These are phyloP conservation scores for Venturia carpophila DNA, from an alignment of 2,329 filamentous ascomycete genomes.

Conservation along the genomic window DNA sequence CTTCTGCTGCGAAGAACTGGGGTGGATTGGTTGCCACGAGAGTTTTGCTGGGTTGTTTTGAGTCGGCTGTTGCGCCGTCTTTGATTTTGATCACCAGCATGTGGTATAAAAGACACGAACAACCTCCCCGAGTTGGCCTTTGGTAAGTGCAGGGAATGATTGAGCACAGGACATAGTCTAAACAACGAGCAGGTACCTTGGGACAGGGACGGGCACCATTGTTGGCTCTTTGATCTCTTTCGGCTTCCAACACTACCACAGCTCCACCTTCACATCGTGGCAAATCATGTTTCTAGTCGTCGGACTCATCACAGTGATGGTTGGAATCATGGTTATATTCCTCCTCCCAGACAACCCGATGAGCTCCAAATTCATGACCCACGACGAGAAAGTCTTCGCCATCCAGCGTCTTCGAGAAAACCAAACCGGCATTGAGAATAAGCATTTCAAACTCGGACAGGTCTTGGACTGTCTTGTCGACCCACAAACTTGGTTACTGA, in stretches of 20 bases:
- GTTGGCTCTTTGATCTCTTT: not conserved
- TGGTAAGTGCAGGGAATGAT: not conserved
- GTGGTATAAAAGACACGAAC: slow-evolving; percentile 34
- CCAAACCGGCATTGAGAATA: slow-evolving; percentile 33
- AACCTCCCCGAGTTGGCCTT: slow-evolving; percentile 31
- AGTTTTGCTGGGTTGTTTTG: slow-evolving; percentile 28
- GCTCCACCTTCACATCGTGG: slow-evolving; percentile 9
- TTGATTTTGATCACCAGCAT: slow-evolving; percentile 34
- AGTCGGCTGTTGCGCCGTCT: slow-evolving; percentile 31
- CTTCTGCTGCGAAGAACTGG: slow-evolving; percentile 27
- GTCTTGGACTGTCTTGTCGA: slow-evolving; percentile 25
- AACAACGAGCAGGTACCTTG: not conserved
- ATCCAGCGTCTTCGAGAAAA: slow-evolving; percentile 29
- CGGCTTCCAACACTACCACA: slow-evolving; percentile 7
- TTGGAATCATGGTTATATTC: slow-evolving; percentile 28
- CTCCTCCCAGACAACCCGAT: slow-evolving; percentile 30
- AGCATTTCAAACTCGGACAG: slow-evolving; percentile 28
- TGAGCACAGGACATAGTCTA: not conserved
- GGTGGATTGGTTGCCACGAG: slow-evolving; percentile 25
- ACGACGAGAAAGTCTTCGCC: slow-evolving; percentile 28
- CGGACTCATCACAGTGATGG: slow-evolving; percentile 30
- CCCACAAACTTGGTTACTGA: slow-evolving; percentile 28
- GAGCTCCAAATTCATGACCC: slow-evolving; percentile 27
- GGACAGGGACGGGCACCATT: not conserved
- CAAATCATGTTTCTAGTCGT: slow-evolving; percentile 29